These are phyloP conservation scores for Hypomyces perniciosus DNA, from an alignment of 2,329 filamentous ascomycete genomes.

Conservation along the genomic window DNA sequence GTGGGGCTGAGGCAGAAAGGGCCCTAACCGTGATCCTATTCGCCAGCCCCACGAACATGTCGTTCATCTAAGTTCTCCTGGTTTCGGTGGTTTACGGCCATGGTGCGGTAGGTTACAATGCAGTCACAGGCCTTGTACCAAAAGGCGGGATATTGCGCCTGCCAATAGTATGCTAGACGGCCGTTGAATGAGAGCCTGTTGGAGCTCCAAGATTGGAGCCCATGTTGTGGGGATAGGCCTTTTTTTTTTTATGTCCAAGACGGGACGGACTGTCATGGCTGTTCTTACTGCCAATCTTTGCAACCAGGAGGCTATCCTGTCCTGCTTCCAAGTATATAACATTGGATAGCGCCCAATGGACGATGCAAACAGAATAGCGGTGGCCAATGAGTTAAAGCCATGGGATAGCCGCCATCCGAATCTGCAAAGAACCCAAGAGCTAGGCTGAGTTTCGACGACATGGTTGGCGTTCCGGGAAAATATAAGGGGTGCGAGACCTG, in stretches of 20 bases:
- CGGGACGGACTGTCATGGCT: not conserved
- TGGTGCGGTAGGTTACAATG: conserved; percentile 6
- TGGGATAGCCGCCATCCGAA: not conserved
- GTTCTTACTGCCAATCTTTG: conserved; percentile 4
- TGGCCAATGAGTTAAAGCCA: conserved; percentile 10
- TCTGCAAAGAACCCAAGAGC: not conserved
- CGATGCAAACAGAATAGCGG: conserved; percentile 11
- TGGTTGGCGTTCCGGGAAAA: conserved; percentile 59
- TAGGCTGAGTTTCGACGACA: conserved; percentile 24
- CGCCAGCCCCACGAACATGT: conserved; percentile 5
- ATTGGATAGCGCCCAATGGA: not conserved
- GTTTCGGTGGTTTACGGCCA: conserved; percentile 9
- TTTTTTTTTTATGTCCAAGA: not conserved
- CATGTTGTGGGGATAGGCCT: conserved; percentile 8
- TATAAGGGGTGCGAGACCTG: conserved; percentile 61
- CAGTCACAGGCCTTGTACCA: conserved; percentile 2
- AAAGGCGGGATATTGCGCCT: conserved; percentile 10
- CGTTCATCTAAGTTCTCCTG: conserved; percentile 2
- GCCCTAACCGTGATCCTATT: conserved; percentile 10
- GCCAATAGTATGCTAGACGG: not conserved
- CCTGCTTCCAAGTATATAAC: conserved; percentile 10
- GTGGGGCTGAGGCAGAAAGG: conserved; percentile 11
- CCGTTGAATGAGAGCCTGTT: not conserved
- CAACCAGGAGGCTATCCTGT: conserved; percentile 2
- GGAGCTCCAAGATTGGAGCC: conserved; percentile 8